Evolutionary conservation across 1,139 yeast genomes (phyloP).

Genomic region (Saccharomyces hybrid): DNA sequence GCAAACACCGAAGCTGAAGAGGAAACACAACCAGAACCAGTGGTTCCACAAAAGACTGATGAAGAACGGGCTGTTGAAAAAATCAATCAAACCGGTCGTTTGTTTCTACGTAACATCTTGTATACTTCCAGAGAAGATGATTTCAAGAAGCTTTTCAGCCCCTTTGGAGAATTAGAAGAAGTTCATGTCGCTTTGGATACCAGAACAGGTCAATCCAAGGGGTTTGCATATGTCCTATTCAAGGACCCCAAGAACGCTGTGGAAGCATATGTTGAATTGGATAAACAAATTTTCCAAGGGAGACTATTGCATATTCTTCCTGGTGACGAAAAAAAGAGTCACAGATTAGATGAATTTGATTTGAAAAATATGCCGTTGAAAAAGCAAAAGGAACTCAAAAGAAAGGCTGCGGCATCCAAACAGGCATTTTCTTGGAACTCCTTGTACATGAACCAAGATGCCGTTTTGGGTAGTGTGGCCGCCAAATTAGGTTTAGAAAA

Average conservation of each 20-base stretch:
- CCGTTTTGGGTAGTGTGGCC: slow-evolving; percentile 88
- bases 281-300: slow-evolving; percentile 90
- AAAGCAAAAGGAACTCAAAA: slow-evolving; percentile 78
- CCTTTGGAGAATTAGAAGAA: slow-evolving; percentile 54
- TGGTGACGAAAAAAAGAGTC: slow-evolving; percentile 72
- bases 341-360: slow-evolving; percentile 80
- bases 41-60: slow-evolving; percentile 27
- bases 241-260: slow-evolving; percentile 62
- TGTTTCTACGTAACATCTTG: slow-evolving; percentile 79
- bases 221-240: slow-evolving; percentile 83
- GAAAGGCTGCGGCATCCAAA: slow-evolving; percentile 76
- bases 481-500: slow-evolving; percentile 73
- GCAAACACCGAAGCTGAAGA: slow-evolving; percentile 3
- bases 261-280: slow-evolving; percentile 61
- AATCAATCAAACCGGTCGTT: slow-evolving; percentile 66
- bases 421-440: slow-evolving; percentile 94
- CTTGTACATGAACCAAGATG: slow-evolving; percentile 80
- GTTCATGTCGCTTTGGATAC: slow-evolving; percentile 91
- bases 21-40: slow-evolving; percentile 7
- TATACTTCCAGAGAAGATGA: slow-evolving; percentile 79
- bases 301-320: slow-evolving; percentile 84
- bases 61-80: slow-evolving; percentile 43
- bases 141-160: slow-evolving; percentile 42
- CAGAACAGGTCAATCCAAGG: slow-evolving; percentile 83
- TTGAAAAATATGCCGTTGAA: slow-evolving; percentile 83